A percentile compares a stretch with the other conserved stretches of the same genome.
Conservation (phyloP, 768 basidiomycete genomes). For the Trametes cingulata region DNA sequence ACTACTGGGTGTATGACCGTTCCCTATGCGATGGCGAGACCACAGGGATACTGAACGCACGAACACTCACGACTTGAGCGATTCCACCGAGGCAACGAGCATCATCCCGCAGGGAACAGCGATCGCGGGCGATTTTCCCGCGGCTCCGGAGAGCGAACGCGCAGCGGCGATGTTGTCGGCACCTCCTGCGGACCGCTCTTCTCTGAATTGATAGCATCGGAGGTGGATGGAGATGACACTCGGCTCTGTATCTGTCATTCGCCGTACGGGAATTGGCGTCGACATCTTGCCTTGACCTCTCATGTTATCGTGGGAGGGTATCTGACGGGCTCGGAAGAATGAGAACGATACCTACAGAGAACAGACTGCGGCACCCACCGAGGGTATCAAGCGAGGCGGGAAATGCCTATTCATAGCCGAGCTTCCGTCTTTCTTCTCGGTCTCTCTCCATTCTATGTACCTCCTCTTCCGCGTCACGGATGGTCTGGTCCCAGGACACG, state of each 20-base stretch:
- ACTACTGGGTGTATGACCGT: neutral
- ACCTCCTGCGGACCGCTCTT: neutral
- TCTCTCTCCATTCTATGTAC: constrained; percentile 60
- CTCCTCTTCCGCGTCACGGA: constrained; percentile 66
- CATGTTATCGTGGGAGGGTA: neutral
- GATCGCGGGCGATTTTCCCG: neutral
- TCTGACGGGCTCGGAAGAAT: neutral
- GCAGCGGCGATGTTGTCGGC: neutral
- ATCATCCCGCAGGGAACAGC: no score
- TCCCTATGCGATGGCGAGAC: neutral
- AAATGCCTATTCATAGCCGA: constrained; percentile 54
- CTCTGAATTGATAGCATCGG: neutral
- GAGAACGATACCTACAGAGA: neutral
- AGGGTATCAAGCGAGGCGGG: neutral
- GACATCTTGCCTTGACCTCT: neutral
- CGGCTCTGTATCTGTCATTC: neutral
- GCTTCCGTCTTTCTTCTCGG: constrained; percentile 54
- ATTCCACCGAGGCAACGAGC: no score
- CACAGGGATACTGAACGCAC: no score
- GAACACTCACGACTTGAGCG: no score
- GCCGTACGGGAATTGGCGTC: neutral
- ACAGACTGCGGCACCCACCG: neutral
- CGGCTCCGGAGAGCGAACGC: neutral
- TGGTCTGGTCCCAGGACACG: constrained; percentile 79
- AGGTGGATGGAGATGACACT: neutral